These are phyloP conservation scores for Azolla pinnata DNA, from an alignment of 75 land plant genomes.

Conservation along the genomic window DNA sequence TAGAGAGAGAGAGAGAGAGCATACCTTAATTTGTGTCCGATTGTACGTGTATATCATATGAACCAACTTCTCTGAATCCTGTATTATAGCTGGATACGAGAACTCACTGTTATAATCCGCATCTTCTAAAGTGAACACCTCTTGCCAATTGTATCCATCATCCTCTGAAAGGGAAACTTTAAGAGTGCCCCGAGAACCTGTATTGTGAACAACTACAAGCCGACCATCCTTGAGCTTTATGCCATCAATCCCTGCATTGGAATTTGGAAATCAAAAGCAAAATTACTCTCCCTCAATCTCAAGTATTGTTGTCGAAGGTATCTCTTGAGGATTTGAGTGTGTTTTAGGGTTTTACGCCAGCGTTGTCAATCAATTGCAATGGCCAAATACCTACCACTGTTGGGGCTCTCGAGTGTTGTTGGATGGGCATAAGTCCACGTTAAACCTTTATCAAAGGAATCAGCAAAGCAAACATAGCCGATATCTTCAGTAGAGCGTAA, in stretches of 20 bases:
- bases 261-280: neutral
- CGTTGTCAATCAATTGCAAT: no score
- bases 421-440: slow-evolving; percentile 33
- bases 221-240: slow-evolving; percentile 33
- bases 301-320: neutral
- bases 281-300: slow-evolving; percentile 2
- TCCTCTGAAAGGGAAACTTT: slow-evolving; percentile 32
- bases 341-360: no score
- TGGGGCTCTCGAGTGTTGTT: slow-evolving; percentile 34
- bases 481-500: slow-evolving; percentile 19
- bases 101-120: slow-evolving; percentile 25
- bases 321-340: neutral
- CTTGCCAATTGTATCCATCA: slow-evolving; percentile 28
- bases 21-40: slow-evolving; percentile 34
- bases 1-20: slow-evolving; percentile 1
- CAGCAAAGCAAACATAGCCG: slow-evolving; percentile 35
- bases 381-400: slow-evolving; percentile 25
- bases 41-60: slow-evolving; percentile 36
- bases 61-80: slow-evolving; percentile 18
- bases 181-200: slow-evolving; percentile 22
- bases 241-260: slow-evolving; percentile 35
- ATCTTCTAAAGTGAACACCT: slow-evolving; percentile 26
- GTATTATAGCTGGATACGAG: slow-evolving; percentile 30
- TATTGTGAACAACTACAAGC: slow-evolving; percentile 23
- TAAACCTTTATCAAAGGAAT: slow-evolving; percentile 24